Evolutionary conservation across 805 yeast genomes (phyloP).

Genomic region (Brettanomyces bruxellensis): DNA sequence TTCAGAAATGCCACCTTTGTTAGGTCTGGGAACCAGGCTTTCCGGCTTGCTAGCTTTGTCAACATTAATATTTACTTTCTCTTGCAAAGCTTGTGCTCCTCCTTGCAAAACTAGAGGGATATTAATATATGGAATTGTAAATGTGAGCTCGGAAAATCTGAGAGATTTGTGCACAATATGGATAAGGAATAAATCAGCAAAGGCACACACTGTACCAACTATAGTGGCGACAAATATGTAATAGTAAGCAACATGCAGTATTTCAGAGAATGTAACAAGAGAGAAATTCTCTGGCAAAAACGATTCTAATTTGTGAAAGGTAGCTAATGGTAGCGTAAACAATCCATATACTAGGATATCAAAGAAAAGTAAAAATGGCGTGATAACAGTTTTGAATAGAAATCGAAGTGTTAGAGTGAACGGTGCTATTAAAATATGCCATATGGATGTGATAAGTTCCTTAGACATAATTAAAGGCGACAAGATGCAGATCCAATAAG

Average conservation of each 20-base stretch:
- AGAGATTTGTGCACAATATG: conserved; percentile 5
- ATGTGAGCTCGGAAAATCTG: not conserved
- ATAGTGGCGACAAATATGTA: conserved; percentile 13
- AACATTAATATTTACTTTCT: no score
- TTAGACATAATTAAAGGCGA: not conserved
- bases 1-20: no score
- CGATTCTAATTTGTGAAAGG: not conserved
- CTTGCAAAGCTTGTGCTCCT: no score
- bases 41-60: no score
- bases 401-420: not conserved
- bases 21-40: no score
- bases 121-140: not conserved
- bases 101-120: not conserved
- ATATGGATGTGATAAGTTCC: not conserved
- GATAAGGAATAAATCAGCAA: conserved; percentile 11
- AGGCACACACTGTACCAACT: conserved; percentile 15
- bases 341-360: conserved; percentile 3
- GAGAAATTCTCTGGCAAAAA: not conserved
- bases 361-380: conserved; percentile 5
- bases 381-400: conserved; percentile 1
- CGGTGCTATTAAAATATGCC: not conserved
- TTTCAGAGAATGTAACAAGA: conserved; percentile 1
- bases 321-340: conserved; percentile 1
- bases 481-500: not conserved
- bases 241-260: conserved; percentile 15